Evolutionary conservation across 2,329 filamentous ascomycete species (phyloP).

Genomic region (Phoma sp.): DNA sequence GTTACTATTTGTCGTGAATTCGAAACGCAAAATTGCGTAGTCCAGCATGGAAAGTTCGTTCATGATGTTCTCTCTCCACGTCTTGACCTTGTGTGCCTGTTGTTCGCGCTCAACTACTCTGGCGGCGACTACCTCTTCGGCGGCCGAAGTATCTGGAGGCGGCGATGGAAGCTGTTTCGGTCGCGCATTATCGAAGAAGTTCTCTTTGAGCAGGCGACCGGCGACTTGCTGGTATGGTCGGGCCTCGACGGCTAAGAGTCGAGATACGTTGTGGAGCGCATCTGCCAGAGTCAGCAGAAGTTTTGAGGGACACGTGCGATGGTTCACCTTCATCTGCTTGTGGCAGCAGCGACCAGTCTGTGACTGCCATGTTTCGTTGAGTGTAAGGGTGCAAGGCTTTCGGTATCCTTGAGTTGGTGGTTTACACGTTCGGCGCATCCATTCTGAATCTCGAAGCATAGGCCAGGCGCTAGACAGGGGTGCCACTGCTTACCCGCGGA

Average conservation of each 20-base stretch:
- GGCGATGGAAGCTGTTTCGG: conserved; percentile 69
- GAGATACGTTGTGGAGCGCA: conserved; percentile 79
- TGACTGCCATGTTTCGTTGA: conserved; percentile 53
- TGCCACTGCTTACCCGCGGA: conserved; percentile 8
- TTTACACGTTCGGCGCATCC: neutral
- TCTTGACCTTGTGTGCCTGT: conserved; percentile 64
- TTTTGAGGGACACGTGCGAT: no score
- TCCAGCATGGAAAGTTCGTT: conserved; percentile 91
- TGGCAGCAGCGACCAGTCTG: conserved; percentile 71
- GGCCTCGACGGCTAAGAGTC: conserved; percentile 89
- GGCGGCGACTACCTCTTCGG: conserved; percentile 55
- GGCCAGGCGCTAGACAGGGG: conserved; percentile 13
- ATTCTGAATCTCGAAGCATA: conserved; percentile 2
- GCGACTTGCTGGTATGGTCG: conserved; percentile 90
- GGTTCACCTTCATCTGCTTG: conserved; percentile 69
- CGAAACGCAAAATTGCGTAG: conserved; percentile 83
- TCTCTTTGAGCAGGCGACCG: conserved; percentile 76
- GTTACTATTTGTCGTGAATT: conserved; percentile 86
- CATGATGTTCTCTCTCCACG: conserved; percentile 81
- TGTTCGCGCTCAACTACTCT: conserved; percentile 58
- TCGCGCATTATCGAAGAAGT: conserved; percentile 66
- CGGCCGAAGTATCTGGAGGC: conserved; percentile 65
- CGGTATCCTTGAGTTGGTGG: neutral
- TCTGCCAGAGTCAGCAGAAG: conserved; percentile 55
- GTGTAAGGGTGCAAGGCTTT: neutral